Evolutionary conservation across 2,329 filamentous ascomycete species (phyloP), one percentile per base, ranked within the genome.

Genomic region (Tympanopsis confertula): DNA sequence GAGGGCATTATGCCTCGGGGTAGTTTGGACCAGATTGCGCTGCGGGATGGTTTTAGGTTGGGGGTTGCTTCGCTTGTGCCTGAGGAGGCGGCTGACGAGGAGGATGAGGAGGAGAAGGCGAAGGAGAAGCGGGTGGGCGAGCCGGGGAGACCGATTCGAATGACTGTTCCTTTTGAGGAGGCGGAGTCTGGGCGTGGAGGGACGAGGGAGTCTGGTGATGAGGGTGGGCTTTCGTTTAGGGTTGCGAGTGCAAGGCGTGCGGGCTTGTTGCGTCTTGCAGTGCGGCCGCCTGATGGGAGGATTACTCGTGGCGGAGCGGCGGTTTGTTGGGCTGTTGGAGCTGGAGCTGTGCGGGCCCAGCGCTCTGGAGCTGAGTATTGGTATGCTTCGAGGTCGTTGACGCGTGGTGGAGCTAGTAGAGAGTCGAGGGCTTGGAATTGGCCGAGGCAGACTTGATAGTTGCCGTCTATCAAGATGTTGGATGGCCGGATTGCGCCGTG

Each of bases 401-500:
- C 55, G 41, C 63, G 69, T 41, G 69, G 69, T 35, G 65, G 67
- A 36, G 59, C 59, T 26, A 74, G 63, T 19, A 78, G 65, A 0
- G 66, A 69, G 42, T 66, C 62, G 7, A 78, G 54, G 5, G 62
- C 68, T 35, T 71, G 71, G 41, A 76, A 67, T 40, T 78, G 69
- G 36, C 71, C 69, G 26, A 79, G 67, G 10, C 65, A 70, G 37
- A 80, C 70, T 12, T 58, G 56, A 44, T 71, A 74, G 20, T 63
- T 55, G n/a, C 63, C 56, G 41, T 76, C 68, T 39, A 80, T 58
- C 22, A 75, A 57, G 30, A 80, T 69, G 42, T 75, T 78, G 2
- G 71, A 74, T 2, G 74, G 75, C 13, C 69, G 62, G 41, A 79
- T 75, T 2, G 64, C 63, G 19, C 68, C 66, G 46, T 80, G 74